Evolutionary conservation across 345 rosid genomes (phyloP), one percentile per base, ranked within the genome.

Genomic region (Pseudoturritis turrita): DNA sequence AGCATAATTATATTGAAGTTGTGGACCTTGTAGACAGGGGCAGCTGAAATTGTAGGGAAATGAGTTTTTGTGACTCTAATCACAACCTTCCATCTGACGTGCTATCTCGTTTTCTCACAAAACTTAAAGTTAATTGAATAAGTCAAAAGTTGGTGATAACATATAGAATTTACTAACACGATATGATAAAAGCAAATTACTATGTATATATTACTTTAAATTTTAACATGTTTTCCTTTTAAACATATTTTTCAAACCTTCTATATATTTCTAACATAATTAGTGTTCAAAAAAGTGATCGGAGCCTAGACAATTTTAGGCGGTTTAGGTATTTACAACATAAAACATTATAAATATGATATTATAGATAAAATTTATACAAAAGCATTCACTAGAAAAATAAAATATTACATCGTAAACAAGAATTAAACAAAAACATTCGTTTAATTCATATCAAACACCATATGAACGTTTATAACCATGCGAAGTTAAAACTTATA

Each of bases 91-190:
- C 50, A 46, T 25, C 58, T 36, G 31, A 49, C 41, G 36, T 69
- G 49, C 39, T 23, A 14, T 15, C 15, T 54, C 25, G 57, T 39
- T 35, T 11, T 50, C 8, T 33, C 26, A 36, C 36, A 12, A 70
- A 18, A 57, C 36, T 61, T 35, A 25, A 71, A 51, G 68, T 61
- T 50, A 18, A 60, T 61, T 39, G 68, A 50, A 68, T 5, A 18
- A 61, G 75, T 71, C 68, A 71, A 71, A 71, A 50, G 33, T 60
- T 21, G 43, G 17, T 59, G 39, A 47, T 37, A 37, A 41, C 9
- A 67, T 41, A 53, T 19, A 41, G 21, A 67, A 18, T 54, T n/a
- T 41, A 53, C n/a, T 8, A 54, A 49, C 44, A 18, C 54, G 54
- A n/a, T 19, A 64, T 35, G 57, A 49, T 49, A 8, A 35, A 49